Evolutionary conservation across 1,284 basidiomycete genomes (phyloP), one percentile per base, ranked within the genome.

Genomic region (Macrocystidia cucumis): DNA sequence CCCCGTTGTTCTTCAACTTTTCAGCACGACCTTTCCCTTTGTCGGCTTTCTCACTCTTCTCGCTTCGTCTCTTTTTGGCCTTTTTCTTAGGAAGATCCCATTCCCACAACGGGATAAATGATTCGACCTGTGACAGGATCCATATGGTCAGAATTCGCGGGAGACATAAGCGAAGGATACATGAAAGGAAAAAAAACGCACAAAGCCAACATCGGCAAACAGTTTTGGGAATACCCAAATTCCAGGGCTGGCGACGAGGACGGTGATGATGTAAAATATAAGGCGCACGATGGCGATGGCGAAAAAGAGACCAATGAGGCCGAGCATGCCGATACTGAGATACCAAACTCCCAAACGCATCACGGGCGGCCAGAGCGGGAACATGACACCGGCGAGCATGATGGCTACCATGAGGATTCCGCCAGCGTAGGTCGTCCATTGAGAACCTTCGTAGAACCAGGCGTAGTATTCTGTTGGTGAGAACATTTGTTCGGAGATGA

Each of bases 181-280:
- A 8, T 16, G 29, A 26, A 18, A 26, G 37, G 39, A 41, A 35
- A 17, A 43, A 28, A 17, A 7, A 81, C 92, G 65, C 54, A 98
- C 95, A 56, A 98, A 96, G 57, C 96, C 95, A 39, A 98, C 96
- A 55, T 98, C 95, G 21, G 95, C 95, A 51, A 98, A 98, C 30
- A 99, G 66, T 56, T 97, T 90, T 0, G 96, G 95, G 72, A 98
- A 99, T 66, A 98, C 86, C 95, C 95, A 99, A 42, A 98, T 96
- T 22, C 95, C 96, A 11, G 91, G 91, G 39, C 82, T 78, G 19
- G 78, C 80, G 32, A 79, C 77, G 46, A 98, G 63, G 47, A 93
- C 60, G n/a, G 95, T 93, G 51, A 95, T 78, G 56, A 92, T 75
- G 65, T 92, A 98, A 60, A 98, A 85, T 51, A 99, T 89, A 42